Conservation (phyloP, 169 alveolate species). For the Cryptosporidium ryanae region DNA sequence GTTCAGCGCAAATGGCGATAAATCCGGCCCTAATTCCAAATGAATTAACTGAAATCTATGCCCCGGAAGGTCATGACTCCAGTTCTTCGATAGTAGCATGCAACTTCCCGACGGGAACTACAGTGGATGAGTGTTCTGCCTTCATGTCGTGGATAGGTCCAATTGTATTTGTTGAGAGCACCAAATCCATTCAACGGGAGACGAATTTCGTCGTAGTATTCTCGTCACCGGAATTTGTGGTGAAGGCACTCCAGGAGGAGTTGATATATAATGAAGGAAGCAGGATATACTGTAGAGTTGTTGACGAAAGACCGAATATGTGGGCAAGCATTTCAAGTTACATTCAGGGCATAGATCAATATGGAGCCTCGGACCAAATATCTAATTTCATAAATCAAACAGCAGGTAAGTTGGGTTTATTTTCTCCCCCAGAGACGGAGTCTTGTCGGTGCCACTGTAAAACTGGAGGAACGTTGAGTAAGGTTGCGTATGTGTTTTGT, state of each 20-base stretch:
- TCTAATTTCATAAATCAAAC: conserved; percentile 50
- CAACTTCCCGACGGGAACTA: conserved; percentile 78
- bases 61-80: conserved; percentile 50
- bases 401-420: conserved; percentile 71
- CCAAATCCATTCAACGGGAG: conserved; percentile 76
- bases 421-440: neutral
- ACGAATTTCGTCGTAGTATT: conserved; percentile 78
- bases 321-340: conserved; percentile 46
- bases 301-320: conserved; percentile 60
- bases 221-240: conserved; percentile 77
- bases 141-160: conserved; percentile 80
- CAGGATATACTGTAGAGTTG: conserved; percentile 46
- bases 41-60: conserved; percentile 48
- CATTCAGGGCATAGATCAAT: conserved; percentile 52
- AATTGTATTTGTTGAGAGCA: conserved; percentile 78
- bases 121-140: conserved; percentile 64
- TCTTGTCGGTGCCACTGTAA: no score
- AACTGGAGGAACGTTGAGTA: no score
- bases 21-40: conserved; percentile 68
- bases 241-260: conserved; percentile 56
- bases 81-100: conserved; percentile 73
- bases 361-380: conserved; percentile 56
- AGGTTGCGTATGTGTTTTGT: no score
- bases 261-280: conserved; percentile 53
- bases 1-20: conserved; percentile 13